phyloP scores from a whole-genome alignment of 495 filamentous ascomycete species.

The Barbatosphaeria neglecta region DNA sequence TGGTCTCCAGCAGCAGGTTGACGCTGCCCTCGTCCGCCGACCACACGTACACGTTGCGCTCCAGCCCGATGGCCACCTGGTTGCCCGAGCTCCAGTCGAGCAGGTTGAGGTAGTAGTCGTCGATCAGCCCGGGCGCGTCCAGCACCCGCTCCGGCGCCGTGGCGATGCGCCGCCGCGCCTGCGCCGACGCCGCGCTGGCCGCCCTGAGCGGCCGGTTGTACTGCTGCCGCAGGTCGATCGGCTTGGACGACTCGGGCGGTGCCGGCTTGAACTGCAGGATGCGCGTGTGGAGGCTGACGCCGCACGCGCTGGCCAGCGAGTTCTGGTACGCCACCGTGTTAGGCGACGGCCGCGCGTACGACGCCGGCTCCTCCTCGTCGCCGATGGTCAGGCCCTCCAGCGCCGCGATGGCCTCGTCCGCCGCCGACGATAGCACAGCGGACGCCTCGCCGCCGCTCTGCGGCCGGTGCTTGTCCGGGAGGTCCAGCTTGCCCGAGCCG shows the following conservation, averaged over 20 bases:
- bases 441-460: conserved; percentile 59
- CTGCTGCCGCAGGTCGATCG: conserved; percentile 90
- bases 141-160: conserved; percentile 94
- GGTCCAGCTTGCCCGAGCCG: conserved; percentile 68
- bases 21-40: conserved; percentile 91
- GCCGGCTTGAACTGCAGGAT: conserved; percentile 99
- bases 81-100: conserved; percentile 96
- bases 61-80: conserved; percentile 94
- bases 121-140: conserved; percentile 90
- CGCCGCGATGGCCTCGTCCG: conserved; percentile 67
- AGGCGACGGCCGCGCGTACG: conserved; percentile 69
- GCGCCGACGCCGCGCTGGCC: conserved; percentile 56
- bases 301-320: conserved; percentile 82
- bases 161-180: conserved; percentile 80
- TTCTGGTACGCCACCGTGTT: conserved; percentile 87
- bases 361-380: conserved; percentile 37
- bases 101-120: conserved; percentile 98
- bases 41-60: conserved; percentile 97
- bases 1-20: conserved; percentile 71
- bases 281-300: conserved; percentile 81
- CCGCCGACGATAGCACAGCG: conserved; percentile 55
- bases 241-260: conserved; percentile 90
- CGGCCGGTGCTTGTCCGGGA: conserved; percentile 51
- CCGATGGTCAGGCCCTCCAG: conserved; percentile 64
- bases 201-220: conserved; percentile 94